phyloP scores from a whole-genome alignment of 345 rosid genomes.

The Nephelium lappaceum region DNA sequence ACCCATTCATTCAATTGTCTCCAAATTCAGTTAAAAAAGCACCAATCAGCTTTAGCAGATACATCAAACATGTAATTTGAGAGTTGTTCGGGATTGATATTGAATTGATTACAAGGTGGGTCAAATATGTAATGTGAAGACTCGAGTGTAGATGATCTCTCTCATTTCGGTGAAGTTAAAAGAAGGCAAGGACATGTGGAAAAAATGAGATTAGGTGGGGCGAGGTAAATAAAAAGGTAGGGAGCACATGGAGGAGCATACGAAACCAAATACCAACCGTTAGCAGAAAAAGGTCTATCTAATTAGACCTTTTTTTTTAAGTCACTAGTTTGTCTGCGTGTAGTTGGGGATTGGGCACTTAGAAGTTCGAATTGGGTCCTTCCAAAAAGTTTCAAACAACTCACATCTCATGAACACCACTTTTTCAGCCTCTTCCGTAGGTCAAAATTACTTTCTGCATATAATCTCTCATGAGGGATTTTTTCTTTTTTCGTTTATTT shows the following conservation, averaged over 20 bases:
- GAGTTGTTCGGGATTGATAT: background rate
- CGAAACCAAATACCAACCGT: background rate
- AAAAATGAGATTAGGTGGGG: background rate
- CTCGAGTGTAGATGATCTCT: too few relatives aligned
- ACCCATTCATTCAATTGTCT: background rate
- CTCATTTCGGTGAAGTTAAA: background rate
- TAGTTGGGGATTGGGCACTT: background rate
- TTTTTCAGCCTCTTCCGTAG: background rate
- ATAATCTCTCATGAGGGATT: background rate
- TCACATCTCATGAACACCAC: background rate
- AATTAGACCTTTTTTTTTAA: background rate
- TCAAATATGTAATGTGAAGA: background rate
- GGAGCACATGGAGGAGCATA: constrained; percentile 2
- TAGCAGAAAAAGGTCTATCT: background rate
- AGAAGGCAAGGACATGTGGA: background rate
- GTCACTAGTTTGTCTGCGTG: background rate
- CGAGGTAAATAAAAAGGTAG: background rate
- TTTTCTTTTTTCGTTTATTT: too few relatives aligned
- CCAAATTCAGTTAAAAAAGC: too few relatives aligned
- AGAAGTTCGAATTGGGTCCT: background rate
- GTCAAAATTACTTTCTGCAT: background rate
- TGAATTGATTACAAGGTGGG: background rate
- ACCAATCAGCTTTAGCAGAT: too few relatives aligned
- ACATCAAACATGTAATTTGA: too few relatives aligned
- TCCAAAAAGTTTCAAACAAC: background rate